Evolutionary conservation across 2,329 filamentous ascomycete species (phyloP), one percentile per base, ranked within the genome.

Genomic region (Arthrobotrys pseudoclavata): DNA sequence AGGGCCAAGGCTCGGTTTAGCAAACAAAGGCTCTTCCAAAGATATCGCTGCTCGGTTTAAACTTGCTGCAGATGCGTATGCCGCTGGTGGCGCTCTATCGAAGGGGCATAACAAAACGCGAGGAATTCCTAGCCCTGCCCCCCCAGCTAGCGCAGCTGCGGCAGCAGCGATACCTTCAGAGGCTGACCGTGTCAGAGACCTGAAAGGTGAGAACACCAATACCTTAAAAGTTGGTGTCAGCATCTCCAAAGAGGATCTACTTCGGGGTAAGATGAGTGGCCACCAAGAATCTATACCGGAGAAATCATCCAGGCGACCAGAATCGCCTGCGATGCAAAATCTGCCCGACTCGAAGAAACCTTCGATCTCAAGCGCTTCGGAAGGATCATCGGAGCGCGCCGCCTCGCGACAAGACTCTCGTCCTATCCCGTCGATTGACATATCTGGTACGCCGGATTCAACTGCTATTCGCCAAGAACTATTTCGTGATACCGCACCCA

Each of bases 301-400:
- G 26, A 79, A 74, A 24, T 74, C 75, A 18, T 29, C 67, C 1
- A 52, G 75, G 42, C 47, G 75, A 26, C 57, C 75, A 13, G 75
- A 79, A 53, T 79, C 75, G 22, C 75, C 75, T 31, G 69, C 69
- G 1, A 64, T 74, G 69, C 75, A 79, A 66, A 79, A 69, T 24
- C 29, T 70, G 4, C 64, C 75, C 18, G 69, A 74, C 7, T 52
- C 47, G 18, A 70, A 52, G 31, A 79, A 52, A 40, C 37, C 18
- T 5, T 42, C 63, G 9, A 4, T 29, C 29, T 48, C 62, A 10
- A 63, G 7, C n/a, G 12, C 40, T 9, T 47, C 47, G 45, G 69
- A 63, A 22, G 29, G 34, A 18, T 10, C 60, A 15, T 63, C 40
- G 1, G 74, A 71, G 31, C 67, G 62, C 18, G 10, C 52, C 6